Base-by-base conservation (phyloP, 345 rosid species). In the Angophora floribunda region DNA sequence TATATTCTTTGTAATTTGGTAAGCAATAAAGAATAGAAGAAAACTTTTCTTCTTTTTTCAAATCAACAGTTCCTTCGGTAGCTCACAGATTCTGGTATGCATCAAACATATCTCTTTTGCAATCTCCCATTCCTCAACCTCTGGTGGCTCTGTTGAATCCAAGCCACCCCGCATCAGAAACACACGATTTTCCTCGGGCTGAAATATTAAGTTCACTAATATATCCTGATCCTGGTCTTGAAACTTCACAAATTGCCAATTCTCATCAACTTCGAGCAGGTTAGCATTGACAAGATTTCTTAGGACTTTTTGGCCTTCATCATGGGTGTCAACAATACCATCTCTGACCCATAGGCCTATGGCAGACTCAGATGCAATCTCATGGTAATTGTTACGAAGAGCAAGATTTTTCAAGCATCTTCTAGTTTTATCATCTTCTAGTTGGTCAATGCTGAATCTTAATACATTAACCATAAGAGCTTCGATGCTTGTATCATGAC, bases 41-140 rank as follows among this genome's bases (percentile, higher is more conserved):
- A n/a, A n/a, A n/a, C n/a, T n/a, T n/a, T n/a, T n/a, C n/a, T n/a
- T n/a, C n/a, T n/a, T n/a, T n/a, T n/a, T n/a, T n/a, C n/a, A n/a
- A n/a, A n/a, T n/a, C n/a, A n/a, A n/a, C n/a, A n/a, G 55, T 16
- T 85, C 87, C 22, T 49, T 51, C 1, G 93, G 89, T 8, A 92
- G 52, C 50, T 85, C 86, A 13, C 86, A 86, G 26, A 90, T 16
- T 4, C 41, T 30, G 28, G 87, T 90, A 28, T 88, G 78, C 90
- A 86, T 86, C 90, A 90, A 85, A 65, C n/a, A 53, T 44, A 87
- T 70, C 86, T 57, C 91, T 28, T 67, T 85, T 4, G 87, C 79
- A 19, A 21, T 88, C 57, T 86, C 86, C 90, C 91, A 90, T 67
- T 88, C 90, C 30, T 51, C 87, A 50, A n/a, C 61, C 41, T 90